These are phyloP conservation scores for Odontarrhena argentea DNA, from an alignment of 345 rosid species.

Conservation along the genomic window DNA sequence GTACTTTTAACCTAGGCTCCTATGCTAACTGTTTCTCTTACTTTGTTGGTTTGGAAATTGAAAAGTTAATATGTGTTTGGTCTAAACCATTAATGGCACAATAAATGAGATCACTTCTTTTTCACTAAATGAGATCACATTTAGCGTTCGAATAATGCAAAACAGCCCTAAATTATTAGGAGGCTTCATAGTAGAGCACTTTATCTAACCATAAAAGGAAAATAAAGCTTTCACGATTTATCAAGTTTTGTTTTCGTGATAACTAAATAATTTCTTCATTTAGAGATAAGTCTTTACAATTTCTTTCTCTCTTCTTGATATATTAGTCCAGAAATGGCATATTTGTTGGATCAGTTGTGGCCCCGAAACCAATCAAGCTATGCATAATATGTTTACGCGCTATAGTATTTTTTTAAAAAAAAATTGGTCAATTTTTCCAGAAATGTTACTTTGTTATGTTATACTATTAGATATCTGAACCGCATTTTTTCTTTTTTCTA, in stretches of 20 bases:
- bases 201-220: constrained; percentile 27
- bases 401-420: too few relatives aligned
- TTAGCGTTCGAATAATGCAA: constrained; percentile 31
- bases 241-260: background rate
- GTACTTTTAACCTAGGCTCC: too few relatives aligned
- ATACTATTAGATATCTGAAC: too few relatives aligned
- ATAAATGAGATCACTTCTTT: constrained; percentile 33
- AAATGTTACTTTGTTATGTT: too few relatives aligned
- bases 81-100: constrained; percentile 29
- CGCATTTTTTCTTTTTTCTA: too few relatives aligned
- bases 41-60: constrained; percentile 28
- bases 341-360: background rate
- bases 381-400: too few relatives aligned
- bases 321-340: constrained; percentile 7
- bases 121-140: constrained; percentile 31
- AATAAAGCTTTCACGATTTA: constrained; percentile 18
- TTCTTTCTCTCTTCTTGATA: background rate
- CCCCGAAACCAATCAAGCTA: too few relatives aligned
- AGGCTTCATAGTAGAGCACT: constrained; percentile 16
- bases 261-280: constrained; percentile 7
- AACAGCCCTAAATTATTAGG: constrained; percentile 15
- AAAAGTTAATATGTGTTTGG: constrained; percentile 31
- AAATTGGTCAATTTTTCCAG: too few relatives aligned
- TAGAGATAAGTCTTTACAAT: background rate
- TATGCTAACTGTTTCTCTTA: constrained; percentile 21